Base-by-base conservation (phyloP, 257 asterid genomes). In the Haberlea rhodopensis region DNA sequence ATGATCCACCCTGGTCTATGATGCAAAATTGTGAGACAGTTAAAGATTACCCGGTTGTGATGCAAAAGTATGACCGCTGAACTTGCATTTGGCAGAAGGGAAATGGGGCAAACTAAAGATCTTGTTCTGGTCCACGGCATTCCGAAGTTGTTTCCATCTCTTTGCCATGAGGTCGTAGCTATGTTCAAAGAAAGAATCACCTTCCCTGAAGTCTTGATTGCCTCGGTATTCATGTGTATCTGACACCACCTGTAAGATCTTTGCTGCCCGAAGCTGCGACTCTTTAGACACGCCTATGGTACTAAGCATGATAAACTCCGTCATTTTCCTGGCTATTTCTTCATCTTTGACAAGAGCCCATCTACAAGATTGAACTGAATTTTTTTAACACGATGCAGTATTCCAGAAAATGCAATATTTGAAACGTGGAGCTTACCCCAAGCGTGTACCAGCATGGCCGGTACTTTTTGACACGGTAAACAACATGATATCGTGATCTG, bases 281-380 rank as follows among this genome's bases (percentile, higher is more conserved):
- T 91, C 98, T 72, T 89, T 91, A n/a, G 98, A 91, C 67, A 91
- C 95, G 1, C 98, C 98, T 8, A 91, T 91, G 24, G 91, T 81
- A 80, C 71, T 87, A 1, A 91, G 63, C 77, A 86, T 89, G 28
- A 91, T 82, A 65, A 60, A 91, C 3, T 91, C 90, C 0, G 87
- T 84, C 96, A 91, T 88, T 69, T 73, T 86, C 84, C 63, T 80
- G 4, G 98, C 98, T 6, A 87, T 79, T 31, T 83, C 92, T 60
- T 65, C 45, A 60, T 91, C 90, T 66, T 87, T 91, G 19, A 91
- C 94, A 2, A 91, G 82, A 24, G 98, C 98, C 98, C 98, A 91
- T 7, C 98, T 91, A 81, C 73, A 70, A 66, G 21, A 49, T 53
- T 31, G 18, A 20, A 18, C n/a, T 20, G 18, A 49, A 29, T 6